phyloP scores from a whole-genome alignment of 345 rosid species.

The Eucalyptus curtisii region DNA sequence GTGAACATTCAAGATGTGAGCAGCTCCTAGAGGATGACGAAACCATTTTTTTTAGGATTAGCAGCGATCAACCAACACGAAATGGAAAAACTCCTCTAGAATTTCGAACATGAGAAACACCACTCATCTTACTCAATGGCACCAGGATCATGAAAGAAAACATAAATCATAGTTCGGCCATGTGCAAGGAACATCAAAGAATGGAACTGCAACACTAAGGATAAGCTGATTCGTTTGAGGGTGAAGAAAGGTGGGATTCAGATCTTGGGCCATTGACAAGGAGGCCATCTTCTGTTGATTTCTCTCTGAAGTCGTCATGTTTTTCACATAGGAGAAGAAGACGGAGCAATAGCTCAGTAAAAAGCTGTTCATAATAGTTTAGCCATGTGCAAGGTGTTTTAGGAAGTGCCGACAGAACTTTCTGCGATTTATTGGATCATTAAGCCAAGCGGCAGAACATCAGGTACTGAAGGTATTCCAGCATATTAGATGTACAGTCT shows the following conservation, averaged over 20 bases:
- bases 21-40: background rate
- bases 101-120: background rate
- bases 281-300: background rate
- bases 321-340: background rate
- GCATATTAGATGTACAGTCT: background rate
- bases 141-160: background rate
- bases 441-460: background rate
- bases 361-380: background rate
- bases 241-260: background rate
- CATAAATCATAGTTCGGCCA: background rate
- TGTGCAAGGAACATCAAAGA: background rate
- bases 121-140: background rate
- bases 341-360: background rate
- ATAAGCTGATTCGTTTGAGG: background rate
- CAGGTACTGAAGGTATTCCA: background rate
- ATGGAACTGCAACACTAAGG: background rate
- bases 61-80: background rate
- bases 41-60: background rate
- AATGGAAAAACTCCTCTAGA: background rate
- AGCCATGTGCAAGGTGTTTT: background rate
- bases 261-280: background rate
- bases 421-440: background rate
- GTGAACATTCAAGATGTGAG: background rate
- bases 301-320: background rate
- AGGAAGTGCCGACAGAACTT: background rate